Evolutionary conservation across 176 grass and related monocot genomes (phyloP).

Genomic region (Poa annua): DNA sequence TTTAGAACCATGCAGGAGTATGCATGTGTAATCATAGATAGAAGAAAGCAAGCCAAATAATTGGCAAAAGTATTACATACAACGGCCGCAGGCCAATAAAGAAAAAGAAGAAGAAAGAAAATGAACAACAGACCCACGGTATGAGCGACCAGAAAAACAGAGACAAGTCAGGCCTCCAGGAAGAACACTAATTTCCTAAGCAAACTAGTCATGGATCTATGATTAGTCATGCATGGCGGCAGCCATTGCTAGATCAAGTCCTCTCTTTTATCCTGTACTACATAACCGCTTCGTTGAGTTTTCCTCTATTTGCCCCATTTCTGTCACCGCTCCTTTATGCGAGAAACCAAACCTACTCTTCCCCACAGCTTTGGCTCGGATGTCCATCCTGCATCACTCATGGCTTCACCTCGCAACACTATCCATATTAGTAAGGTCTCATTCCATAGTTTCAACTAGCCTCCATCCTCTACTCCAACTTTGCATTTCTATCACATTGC

Average conservation of each 20-base stretch:
- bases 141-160: too few relatives aligned
- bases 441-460: background rate
- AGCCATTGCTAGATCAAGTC: background rate
- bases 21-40: too few relatives aligned
- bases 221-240: background rate
- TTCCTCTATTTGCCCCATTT: background rate
- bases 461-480: background rate
- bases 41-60: too few relatives aligned
- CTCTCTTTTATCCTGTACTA: background rate
- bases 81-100: too few relatives aligned
- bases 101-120: too few relatives aligned
- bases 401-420: background rate
- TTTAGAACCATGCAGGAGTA: too few relatives aligned
- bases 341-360: background rate
- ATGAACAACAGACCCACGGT: too few relatives aligned
- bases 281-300: background rate
- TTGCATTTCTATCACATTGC: background rate
- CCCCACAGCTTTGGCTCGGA: background rate
- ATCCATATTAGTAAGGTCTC: background rate
- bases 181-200: too few relatives aligned
- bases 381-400: background rate
- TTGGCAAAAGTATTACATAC: too few relatives aligned
- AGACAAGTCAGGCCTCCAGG: too few relatives aligned
- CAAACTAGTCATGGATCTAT: too few relatives aligned
- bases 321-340: background rate